Conservation (phyloP, 139 green algal genomes). For the Chlamydomonas eustigma region DNA sequence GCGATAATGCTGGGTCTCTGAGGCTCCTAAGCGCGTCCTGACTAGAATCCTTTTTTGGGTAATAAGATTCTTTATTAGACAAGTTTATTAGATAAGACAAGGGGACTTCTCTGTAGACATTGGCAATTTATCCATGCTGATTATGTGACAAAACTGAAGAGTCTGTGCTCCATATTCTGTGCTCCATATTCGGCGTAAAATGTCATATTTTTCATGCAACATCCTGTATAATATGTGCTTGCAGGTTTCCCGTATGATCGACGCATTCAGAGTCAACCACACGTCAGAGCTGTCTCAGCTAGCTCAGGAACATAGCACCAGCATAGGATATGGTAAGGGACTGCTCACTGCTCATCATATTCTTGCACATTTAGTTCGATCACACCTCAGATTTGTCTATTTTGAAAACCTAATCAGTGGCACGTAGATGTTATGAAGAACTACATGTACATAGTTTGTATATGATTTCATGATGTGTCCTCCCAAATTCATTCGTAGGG, state of each 20-base stretch:
- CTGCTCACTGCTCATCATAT: neutral
- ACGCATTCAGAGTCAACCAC: slow-evolving; percentile 58
- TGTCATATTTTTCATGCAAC: neutral
- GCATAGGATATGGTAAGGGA: slow-evolving; percentile 5
- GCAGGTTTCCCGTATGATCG: slow-evolving; percentile 70
- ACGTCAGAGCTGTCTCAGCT: slow-evolving; percentile 54
- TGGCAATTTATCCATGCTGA: too few relatives aligned
- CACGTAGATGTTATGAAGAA: too few relatives aligned
- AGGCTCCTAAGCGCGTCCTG: neutral
- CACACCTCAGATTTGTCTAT: too few relatives aligned
- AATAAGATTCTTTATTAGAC: too few relatives aligned
- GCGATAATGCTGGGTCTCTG: neutral
- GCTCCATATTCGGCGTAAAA: neutral
- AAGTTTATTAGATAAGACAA: too few relatives aligned
- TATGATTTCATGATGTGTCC: too few relatives aligned
- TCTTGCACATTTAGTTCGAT: too few relatives aligned
- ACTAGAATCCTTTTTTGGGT: neutral
- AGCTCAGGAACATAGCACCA: slow-evolving; percentile 12
- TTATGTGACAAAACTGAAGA: too few relatives aligned
- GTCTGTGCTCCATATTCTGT: neutral
- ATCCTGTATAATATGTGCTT: neutral
- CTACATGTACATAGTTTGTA: too few relatives aligned
- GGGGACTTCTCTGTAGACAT: too few relatives aligned
- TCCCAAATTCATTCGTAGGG: too few relatives aligned
- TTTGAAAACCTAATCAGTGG: too few relatives aligned